Conservation (phyloP, 768 basidiomycete species). For the Suillus paluster region DNA sequence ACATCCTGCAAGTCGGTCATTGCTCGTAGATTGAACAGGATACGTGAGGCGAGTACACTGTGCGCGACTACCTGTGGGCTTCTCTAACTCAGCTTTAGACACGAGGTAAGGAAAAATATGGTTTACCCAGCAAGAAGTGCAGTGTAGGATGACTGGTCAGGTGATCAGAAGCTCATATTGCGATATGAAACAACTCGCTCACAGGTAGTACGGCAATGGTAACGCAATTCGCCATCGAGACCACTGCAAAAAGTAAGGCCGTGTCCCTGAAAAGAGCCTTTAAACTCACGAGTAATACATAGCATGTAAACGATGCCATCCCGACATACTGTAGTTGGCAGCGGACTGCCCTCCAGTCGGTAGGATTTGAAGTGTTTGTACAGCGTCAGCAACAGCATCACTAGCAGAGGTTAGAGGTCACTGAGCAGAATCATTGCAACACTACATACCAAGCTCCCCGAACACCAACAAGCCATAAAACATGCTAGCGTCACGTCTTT, state of each 20-base stretch:
- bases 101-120: no score
- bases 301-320: neutral
- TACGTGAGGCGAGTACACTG: constrained; percentile 1
- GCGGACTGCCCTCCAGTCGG: neutral
- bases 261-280: neutral
- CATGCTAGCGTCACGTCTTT: neutral
- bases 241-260: neutral
- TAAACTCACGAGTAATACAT: constrained; percentile 1
- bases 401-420: neutral
- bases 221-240: neutral
- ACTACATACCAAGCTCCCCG: neutral
- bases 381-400: neutral
- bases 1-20: neutral
- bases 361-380: neutral
- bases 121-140: neutral
- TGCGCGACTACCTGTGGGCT: neutral
- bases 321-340: neutral
- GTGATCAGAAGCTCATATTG: neutral
- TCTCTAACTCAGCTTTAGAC: neutral
- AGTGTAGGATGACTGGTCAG: neutral
- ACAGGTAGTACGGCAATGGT: neutral
- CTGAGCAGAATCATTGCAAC: neutral
- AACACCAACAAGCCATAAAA: neutral
- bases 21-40: constrained; percentile 2
- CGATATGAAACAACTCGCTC: neutral